Evolutionary conservation across 2,329 filamentous ascomycete genomes (phyloP), one percentile per base, ranked within the genome.

Genomic region (Cladosporium colombiae): DNA sequence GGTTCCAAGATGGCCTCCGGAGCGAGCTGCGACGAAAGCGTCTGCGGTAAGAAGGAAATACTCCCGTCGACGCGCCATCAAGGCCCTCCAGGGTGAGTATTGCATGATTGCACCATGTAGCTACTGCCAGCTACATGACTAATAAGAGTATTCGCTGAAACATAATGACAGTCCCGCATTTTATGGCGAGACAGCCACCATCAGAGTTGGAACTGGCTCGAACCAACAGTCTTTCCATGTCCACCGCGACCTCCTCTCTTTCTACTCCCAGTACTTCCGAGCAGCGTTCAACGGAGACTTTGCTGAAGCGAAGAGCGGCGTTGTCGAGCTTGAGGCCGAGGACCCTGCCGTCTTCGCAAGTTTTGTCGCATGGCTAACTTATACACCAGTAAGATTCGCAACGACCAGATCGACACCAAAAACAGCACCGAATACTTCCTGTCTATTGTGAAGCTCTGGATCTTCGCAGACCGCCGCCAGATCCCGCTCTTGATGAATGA

Each of bases 401-500:
- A 1, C 5, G 14, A 25, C 8, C 1, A 27, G 7, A 57, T 23
- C 1, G 18, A 1, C 16, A 6, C n/a, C 2, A 6, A 3, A 2
- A 40, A 40, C 14, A 1, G 0, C 1, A 0, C 0, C 2, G 23
- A 25, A 11, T 5, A 18, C n/a, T 57, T 14, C 33, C 10, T 1
- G 18, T 21, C n/a, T 2, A 25, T 31, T 11, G 31, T 40, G 33
- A 40, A 35, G 21, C 33, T 57, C 2, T 35, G 55, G 23, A 40
- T 40, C 11, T 40, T 57, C 7, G 55, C 55, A 0, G 55, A 40
- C 16, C 33, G 31, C 4, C 21, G 33, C 5, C 5, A 27, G 1
- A 8, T 57, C 6, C 55, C 55, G 14, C 55, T 57, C 7, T 21
- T 40, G 11, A 40, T 40, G 55, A 57, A 57, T 11, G 55, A 57